Evolutionary conservation across 2,329 filamentous ascomycete genomes (phyloP).

Genomic region (Fusarium albosuccineum): DNA sequence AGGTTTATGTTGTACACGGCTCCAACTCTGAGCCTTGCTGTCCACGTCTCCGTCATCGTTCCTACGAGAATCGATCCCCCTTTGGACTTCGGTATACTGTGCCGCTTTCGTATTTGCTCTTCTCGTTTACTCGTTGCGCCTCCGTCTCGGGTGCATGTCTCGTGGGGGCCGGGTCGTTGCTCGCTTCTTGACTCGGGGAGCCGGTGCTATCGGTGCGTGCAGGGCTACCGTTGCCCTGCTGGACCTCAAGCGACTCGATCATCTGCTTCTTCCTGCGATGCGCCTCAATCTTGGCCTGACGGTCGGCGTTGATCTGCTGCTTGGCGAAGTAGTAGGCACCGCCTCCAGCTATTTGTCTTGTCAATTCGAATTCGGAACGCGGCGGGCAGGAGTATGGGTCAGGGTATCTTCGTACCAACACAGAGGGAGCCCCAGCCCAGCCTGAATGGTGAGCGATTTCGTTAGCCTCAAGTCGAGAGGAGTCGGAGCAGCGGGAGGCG

Average conservation of each 20-base stretch:
- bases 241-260: conserved; percentile 67
- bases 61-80: conserved; percentile 84
- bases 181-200: conserved; percentile 79
- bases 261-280: conserved; percentile 73
- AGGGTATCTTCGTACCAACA: conserved; percentile 69
- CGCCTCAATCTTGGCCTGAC: conserved; percentile 77
- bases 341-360: conserved; percentile 75
- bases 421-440: conserved; percentile 93
- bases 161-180: conserved; percentile 86
- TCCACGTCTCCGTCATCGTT: background rate
- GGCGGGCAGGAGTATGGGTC: conserved; percentile 1
- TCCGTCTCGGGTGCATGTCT: conserved; percentile 82
- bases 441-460: conserved; percentile 62
- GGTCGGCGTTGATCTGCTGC: conserved; percentile 91
- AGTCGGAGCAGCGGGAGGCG: conserved; percentile 15
- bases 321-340: conserved; percentile 98
- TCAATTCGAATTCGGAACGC: conserved; percentile 28
- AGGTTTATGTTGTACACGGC: conserved; percentile 42
- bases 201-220: conserved; percentile 69
- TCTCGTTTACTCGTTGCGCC: conserved; percentile 75
- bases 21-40: conserved; percentile 26
- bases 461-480: conserved; percentile 19
- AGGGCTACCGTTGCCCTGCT: conserved; percentile 59
- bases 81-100: conserved; percentile 82
- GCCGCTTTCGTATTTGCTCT: conserved; percentile 89